Conservation (phyloP, 768 basidiomycete genomes). For the Trametes coccinea region DNA sequence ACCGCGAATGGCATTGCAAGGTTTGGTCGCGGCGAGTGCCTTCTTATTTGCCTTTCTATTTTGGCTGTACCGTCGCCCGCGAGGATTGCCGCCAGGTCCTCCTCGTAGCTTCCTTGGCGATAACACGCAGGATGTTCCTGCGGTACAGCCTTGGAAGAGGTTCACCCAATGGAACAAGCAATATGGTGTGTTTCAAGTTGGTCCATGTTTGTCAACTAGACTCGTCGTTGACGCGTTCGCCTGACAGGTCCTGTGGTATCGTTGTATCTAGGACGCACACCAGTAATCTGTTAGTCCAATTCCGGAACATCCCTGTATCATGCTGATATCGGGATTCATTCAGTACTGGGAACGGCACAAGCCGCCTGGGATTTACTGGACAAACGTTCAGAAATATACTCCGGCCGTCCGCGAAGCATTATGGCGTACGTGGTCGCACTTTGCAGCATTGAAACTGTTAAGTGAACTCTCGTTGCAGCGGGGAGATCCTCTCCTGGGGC, state of each 20-base stretch:
- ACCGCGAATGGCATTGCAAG: not conserved
- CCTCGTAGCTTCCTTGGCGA: not conserved
- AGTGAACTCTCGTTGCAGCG: not conserved
- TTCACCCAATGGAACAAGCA: not conserved
- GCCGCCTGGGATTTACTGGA: slow-evolving; percentile 42
- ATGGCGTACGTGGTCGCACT: not conserved
- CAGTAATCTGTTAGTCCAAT: not conserved
- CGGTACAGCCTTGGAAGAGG: not conserved
- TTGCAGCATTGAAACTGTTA: not conserved
- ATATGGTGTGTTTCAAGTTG: not conserved
- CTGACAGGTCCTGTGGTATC: not conserved
- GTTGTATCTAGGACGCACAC: not conserved
- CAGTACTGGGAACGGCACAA: slow-evolving; percentile 26
- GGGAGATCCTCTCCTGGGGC: slow-evolving; percentile 7
- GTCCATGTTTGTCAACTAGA: too few relatives aligned
- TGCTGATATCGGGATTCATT: too few relatives aligned
- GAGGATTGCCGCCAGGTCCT: not conserved
- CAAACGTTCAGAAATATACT: slow-evolving; percentile 45
- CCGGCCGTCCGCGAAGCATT: slow-evolving; percentile 31
- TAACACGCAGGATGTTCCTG: not conserved
- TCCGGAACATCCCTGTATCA: too few relatives aligned
- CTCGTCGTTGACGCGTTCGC: not conserved
- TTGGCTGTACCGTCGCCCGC: not conserved
- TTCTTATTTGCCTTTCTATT: not conserved
- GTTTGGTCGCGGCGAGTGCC: not conserved